Evolutionary conservation across 306 rosid genomes (phyloP), one percentile per base, ranked within the genome.

Genomic region (apple (Malus domestica)): DNA sequence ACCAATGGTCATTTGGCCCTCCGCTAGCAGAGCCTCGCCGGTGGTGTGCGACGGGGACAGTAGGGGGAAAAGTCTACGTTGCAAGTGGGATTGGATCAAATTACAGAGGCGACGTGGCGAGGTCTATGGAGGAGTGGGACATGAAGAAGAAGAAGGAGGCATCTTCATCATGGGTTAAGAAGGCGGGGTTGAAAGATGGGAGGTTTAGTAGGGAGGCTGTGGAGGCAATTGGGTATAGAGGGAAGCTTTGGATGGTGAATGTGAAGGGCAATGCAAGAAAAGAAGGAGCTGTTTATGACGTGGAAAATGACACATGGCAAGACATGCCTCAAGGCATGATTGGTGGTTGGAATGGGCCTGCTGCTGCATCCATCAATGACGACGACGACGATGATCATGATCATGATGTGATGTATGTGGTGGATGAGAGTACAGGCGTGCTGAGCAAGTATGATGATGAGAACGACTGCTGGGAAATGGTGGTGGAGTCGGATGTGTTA

Each of bases 241-340:
- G 67, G 67, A 62, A 62, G 67, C 67, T 62, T 29, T 62, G 67
- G 40, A 62, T 62, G 67, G 67, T 62, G 40, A 62, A 29, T 62
- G 67, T 62, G 40, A 62, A 60, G 65, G 65, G 32, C 65, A 60
- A 23, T 10, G 65, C 65, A 9, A 10, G 25, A 10, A 60, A 62
- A 6, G 67, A 62, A 62, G 67, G 67, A 4, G 67, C 40, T 62
- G 67, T 62, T 62, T 62, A 62, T 29, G 40, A 62, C 16, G 67
- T 62, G 8, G 40, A 62, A 14, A 27, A 6, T 18, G 67, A 62
- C 67, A 29, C 40, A 2, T 62, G 67, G 67, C 10, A 29, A 15
- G 67, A 62, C 67, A 62, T 62, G 67, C 67, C 67, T 62, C 40
- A 14, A 27, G 67, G 67, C 38, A 62, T 62, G 67, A 13, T 62